Evolutionary conservation across 2,329 filamentous ascomycete genomes (phyloP), one percentile per base, ranked within the genome.

Genomic region (Ramichloridium luteum): DNA sequence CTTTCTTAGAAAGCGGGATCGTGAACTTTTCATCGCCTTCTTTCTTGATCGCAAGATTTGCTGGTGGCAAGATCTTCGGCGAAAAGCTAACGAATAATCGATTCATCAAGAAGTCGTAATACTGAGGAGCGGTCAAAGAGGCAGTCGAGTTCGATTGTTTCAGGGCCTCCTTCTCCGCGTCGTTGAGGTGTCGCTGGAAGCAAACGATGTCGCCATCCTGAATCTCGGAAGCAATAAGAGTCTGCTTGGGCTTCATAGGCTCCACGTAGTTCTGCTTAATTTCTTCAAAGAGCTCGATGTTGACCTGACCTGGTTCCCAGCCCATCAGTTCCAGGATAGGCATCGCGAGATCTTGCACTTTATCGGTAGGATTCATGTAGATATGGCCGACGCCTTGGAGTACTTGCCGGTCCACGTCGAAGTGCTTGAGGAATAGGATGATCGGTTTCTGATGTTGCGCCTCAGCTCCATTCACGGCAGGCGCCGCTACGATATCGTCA

Each of bases 231-330:
- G 82, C 77, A 44, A 85, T 81, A 37, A 98, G 68, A 0, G 85
- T 84, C 51, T 84, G 76, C 61, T 93, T 96, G 0, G 78, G 72
- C 59, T 94, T 96, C 65, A 98, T 79, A 5, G 73, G 70, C 53
- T 98, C 92, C 44, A 98, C 93, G 86, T 96, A 96, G 38, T 76
- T 82, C 31, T 86, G 85, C 60, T 96, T 98, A 60, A 98, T 96
- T 63, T 98, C 90, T 61, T 98, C 90, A 62, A 77, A 96, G 13
- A 98, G 70, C 46, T 71, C 68, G 38, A 80, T 71, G 3, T 80
- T 71, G 41, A 52, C 37, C 8, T 29, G 23, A 4, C 80, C 84
- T 1, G 80, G 70, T 14, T 80, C 72, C 88, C 90, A 96, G 9
- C 74, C 71, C 83, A 96, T 90, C 52, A 78, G 73, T 47, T 80